Percentiles rank a stretch among this genome's conserved stretches.
phyloP scores from a whole-genome alignment of 2,329 filamentous ascomycete genomes.

The Fusarium sp. region DNA sequence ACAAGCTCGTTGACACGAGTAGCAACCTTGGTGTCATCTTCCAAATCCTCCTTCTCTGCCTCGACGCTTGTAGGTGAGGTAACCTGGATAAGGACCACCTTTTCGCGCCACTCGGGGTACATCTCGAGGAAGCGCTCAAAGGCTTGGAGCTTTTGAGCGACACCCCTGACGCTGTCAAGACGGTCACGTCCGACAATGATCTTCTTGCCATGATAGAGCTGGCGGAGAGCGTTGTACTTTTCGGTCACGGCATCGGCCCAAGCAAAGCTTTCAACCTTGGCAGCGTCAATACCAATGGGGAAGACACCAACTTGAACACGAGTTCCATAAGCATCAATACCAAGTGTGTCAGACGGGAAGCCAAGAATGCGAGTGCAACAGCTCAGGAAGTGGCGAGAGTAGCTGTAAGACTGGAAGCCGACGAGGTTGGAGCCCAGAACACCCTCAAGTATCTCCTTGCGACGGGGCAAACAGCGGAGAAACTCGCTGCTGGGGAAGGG shows the following conservation, averaged over 20 bases:
- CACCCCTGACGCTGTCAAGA: constrained; percentile 90
- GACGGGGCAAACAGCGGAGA: constrained; percentile 83
- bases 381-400: constrained; percentile 92
- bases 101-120: constrained; percentile 90
- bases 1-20: constrained; percentile 92
- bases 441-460: constrained; percentile 90
- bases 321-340: constrained; percentile 87
- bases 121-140: constrained; percentile 92
- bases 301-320: constrained; percentile 93
- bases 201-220: constrained; percentile 87
- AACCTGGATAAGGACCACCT: constrained; percentile 93
- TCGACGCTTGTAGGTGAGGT: constrained; percentile 86
- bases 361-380: constrained; percentile 91
- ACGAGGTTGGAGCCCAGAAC: constrained; percentile 91
- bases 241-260: constrained; percentile 76
- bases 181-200: constrained; percentile 94
- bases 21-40: constrained; percentile 76
- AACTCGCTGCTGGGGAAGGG: constrained; percentile 98
- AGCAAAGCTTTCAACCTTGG: constrained; percentile 76
- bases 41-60: constrained; percentile 76
- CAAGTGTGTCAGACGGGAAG: constrained; percentile 85
- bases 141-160: constrained; percentile 94
- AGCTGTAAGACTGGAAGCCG: constrained; percentile 95
- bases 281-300: constrained; percentile 93
- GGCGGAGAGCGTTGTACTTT: constrained; percentile 75